Evolutionary conservation across 495 filamentous ascomycete genomes (phyloP), one percentile per base, ranked within the genome.

Genomic region (Talaromyces nanjingensis): DNA sequence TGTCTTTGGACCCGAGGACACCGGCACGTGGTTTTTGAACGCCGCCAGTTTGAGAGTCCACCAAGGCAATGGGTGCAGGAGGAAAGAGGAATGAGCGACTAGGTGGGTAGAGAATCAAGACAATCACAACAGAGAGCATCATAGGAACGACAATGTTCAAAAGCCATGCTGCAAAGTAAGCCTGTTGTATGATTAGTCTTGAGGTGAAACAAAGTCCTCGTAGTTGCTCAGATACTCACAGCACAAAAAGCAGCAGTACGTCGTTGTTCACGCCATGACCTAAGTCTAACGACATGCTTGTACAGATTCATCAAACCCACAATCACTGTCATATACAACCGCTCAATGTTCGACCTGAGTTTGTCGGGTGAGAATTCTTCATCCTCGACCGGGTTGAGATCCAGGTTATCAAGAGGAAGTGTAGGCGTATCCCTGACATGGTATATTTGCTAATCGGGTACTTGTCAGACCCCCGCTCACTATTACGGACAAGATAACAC

Each of bases 311-410:
- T 79, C 55, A 91, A 20, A 1, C 88, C 86, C 33, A 94, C 84
- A 3, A 89, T 78, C 1, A 96, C 85, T 0, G 90, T 91, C 79
- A 88, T 93, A 72, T 96, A 96, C 29, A 96, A 81, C 8, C 92
- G 78, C 72, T 96, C 92, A n/a, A 96, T 66, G 45, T 86, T 91
- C 20, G 85, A 85, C 18, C 92, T 82, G 65, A 96, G 74, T 70
- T 96, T 96, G 72, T 96, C 92, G 0, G 92, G 92, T 0, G 89
- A 90, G 72, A 93, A 94, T 65, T 91, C 86, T 45, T 96, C 91
- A 64, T 92, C 86, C 39, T 92, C 88, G 0, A 89, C 87, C 54
- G 90, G 87, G 62, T 91, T 89, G 12, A 94, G 79, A 74, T 96
- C 92, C n/a, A 96, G 73, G 24, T 86, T 84, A 9, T 83, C 83